Evolutionary conservation across 352 stramenopile species (phyloP).

Genomic region (Pythium sp.): DNA sequence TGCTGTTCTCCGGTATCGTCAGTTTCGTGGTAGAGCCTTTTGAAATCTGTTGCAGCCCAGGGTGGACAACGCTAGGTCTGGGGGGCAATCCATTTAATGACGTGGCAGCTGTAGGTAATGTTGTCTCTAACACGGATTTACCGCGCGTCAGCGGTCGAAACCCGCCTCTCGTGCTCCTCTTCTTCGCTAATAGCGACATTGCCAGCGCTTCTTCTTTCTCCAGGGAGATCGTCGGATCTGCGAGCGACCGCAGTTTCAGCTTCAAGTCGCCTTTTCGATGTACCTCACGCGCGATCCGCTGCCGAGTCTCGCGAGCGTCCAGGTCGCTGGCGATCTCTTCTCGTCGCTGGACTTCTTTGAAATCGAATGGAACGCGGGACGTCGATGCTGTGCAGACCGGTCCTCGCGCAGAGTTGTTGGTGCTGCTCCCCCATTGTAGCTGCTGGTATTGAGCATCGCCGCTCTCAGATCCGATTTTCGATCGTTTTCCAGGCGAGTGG

Average conservation of each 20-base stretch:
- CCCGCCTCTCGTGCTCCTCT: slow-evolving; percentile 2
- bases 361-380: slow-evolving; percentile 28
- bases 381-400: slow-evolving; percentile 15
- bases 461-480: neutral
- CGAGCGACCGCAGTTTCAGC: slow-evolving; percentile 49
- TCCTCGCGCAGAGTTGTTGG: slow-evolving; percentile 1
- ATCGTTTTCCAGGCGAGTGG: neutral
- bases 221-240: slow-evolving; percentile 44
- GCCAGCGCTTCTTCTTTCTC: slow-evolving; percentile 39
- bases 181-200: neutral
- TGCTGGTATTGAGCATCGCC: neutral
- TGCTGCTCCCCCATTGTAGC: slow-evolving; percentile 2
- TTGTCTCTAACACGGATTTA: neutral
- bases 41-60: neutral
- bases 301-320: slow-evolving; percentile 31
- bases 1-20: slow-evolving; percentile 12
- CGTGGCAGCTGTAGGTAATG: neutral
- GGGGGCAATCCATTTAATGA: neutral
- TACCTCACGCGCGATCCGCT: slow-evolving; percentile 30
- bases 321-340: slow-evolving; percentile 48
- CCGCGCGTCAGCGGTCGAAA: slow-evolving; percentile 14
- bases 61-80: neutral
- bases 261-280: slow-evolving; percentile 37
- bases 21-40: neutral
- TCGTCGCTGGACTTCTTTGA: slow-evolving; percentile 34